Base-by-base conservation (phyloP, 371 early-diverging fungal species). In the Rhizopus delemar region DNA sequence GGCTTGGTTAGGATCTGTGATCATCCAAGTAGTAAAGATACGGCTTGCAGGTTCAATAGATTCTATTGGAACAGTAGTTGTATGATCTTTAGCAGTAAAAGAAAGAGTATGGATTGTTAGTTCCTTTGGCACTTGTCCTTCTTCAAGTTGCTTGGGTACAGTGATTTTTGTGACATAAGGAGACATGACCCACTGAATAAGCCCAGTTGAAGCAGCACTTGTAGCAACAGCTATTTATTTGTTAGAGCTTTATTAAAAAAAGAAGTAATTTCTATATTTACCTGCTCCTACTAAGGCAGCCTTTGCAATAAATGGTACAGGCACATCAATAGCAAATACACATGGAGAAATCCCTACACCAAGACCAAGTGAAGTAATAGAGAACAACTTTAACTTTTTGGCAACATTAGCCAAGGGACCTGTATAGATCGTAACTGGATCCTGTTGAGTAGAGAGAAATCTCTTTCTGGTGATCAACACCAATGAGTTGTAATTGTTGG, bases 131-230 rank as follows among this genome's bases (percentile, higher is more conserved):
- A 67, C 7, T 31, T 58, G 36, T 15, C 45, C 56, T 41, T 58
- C 46, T 4, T 41, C 31, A 9, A 58, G 16, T 13, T 31, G 50
- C 3, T 56, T 48, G 8, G 68, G 64, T 0, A 68, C 53, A 16
- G 84, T 86, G 45, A 83, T 78, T 53, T 81, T 82, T 32, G 84
- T 80, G 31, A 86, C 86, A 60, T 86, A 86, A 1, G 86, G 83
- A 4, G 84, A 83, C 70, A 86, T 77, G 55, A 83, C 82, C 86
- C 86, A 86, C 48, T 86, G 84, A 33, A 86, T 80, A 36, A 80
- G 46, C 5, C 75, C 81, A 2, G 86, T 86, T 0, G 86, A 86
- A 22, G 86, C 81, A 48, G 81, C 79, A 65, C 86, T 86, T 0
- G 86, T 86, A 15, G 71, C 77, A 45, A 86, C 70, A 38, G 86